A percentile compares a stretch with the other conserved stretches of the same genome.
Conservation (phyloP, 176 grass and related monocot genomes). For the sorghum (Sorghum bicolor) region DNA sequence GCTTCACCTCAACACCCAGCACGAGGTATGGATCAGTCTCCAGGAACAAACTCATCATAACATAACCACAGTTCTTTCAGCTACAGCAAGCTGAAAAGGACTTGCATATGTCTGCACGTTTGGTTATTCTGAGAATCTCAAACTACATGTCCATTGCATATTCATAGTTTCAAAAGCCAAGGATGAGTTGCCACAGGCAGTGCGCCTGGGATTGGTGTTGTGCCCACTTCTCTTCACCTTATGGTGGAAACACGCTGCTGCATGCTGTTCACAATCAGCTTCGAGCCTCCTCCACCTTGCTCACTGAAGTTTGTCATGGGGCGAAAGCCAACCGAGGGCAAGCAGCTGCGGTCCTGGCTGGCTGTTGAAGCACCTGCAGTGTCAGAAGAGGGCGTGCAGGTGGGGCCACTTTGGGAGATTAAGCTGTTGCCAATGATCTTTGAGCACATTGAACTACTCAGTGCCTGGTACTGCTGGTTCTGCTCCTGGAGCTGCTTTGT, state of each 20-base stretch:
- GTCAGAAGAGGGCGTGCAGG: conserved; percentile 9
- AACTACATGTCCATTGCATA: conserved; percentile 35
- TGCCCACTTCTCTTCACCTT: conserved; percentile 25
- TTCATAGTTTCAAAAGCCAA: conserved; percentile 71
- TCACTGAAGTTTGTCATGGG: conserved; percentile 5
- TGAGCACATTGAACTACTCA: conserved; percentile 27
- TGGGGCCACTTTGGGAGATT: conserved; percentile 19
- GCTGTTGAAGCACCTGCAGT: conserved; percentile 36
- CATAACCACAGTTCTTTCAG: conserved; percentile 14
- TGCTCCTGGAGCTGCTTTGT: conserved; percentile 64
- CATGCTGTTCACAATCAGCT: conserved; percentile 5
- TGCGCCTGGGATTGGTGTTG: conserved; percentile 18
- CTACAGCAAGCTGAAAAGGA: neutral
- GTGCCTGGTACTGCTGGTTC: conserved; percentile 30
- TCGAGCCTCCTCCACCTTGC: conserved; percentile 32
- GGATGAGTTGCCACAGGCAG: conserved; percentile 91
- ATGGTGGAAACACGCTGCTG: conserved; percentile 29
- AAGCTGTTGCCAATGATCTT: conserved; percentile 21
- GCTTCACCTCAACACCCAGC: neutral
- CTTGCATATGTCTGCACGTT: neutral
- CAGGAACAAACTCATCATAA: conserved; percentile 2
- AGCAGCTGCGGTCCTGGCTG: conserved; percentile 44
- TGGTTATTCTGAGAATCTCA: conserved; percentile 24
- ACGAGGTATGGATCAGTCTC: neutral
- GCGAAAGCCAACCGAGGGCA: conserved; percentile 32